Evolutionary conservation across 2,329 filamentous ascomycete genomes (phyloP), one percentile per base, ranked within the genome.

Genomic region (Aspergillus japonicus): DNA sequence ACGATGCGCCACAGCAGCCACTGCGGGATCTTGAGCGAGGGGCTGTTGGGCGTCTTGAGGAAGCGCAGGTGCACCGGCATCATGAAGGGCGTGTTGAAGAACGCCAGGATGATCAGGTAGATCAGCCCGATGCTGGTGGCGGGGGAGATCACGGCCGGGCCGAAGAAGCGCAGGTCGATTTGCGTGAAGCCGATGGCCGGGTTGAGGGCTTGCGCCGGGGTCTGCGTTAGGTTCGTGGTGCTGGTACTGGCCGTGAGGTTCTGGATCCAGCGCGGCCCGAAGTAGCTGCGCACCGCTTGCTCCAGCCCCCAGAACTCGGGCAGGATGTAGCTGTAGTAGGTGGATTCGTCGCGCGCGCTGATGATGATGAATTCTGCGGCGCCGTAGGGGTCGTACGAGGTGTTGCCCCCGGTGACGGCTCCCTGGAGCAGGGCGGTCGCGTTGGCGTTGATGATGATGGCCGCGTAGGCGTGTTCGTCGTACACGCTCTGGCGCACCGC

Each of bases 21-120:
- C 58, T 89, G 83, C 63, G 75, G 77, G 66, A 84, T 83, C 50
- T 85, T 82, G 1, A 89, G 77, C 0, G 85, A 83, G 1, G 83
- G 84, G 59, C 87, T 85, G 16, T 63, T 54, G 11, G 78, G 24
- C 21, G 39, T 79, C 51, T 82, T 77, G 60, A 87, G 77, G 68
- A 86, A 87, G 67, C 83, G 81, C 65, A 80, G 81, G 69, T 89
- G 85, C 14, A 87, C 83, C 0, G 86, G 86, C 49, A 89, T 76
- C 66, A 88, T 85, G 74, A 89, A 89, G 0, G 82, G 79, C 71
- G 86, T 88, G 29, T 81, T 85, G 76, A 89, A 88, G 75, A 89
- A 89, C 0, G 85, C 84, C 47, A 89, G 79, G 66, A 89, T 88
- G 66, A 89, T 88, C 1, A 88, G 75, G 68, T 89, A 89, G 65